Evolutionary conservation across 1,284 basidiomycete genomes (phyloP), one percentile per base, ranked within the genome.

Genomic region (Bondarzewia mesenterica): DNA sequence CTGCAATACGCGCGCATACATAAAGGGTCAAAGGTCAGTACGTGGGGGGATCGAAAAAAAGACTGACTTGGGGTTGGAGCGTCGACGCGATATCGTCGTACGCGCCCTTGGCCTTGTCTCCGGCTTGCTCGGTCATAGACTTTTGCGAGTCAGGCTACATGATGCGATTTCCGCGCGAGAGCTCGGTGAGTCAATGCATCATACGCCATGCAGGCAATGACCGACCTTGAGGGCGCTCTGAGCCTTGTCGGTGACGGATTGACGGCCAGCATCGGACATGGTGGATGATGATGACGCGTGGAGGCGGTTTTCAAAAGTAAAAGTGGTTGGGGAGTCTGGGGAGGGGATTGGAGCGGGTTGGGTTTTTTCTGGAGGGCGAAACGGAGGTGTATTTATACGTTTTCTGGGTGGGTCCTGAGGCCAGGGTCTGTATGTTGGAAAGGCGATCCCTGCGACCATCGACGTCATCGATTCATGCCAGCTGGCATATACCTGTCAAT

Each of bases 1-100:
- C 72, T 74, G 18, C n/a, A 18, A 20, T 35, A 12, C 14, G 29
- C 21, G 10, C 23, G 14, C 43, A 20, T 4, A 25, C 2, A 5
- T 15, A 45, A 21, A 1, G 3, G 43, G 15, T 10, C 6, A 45
- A 6, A 45, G n/a, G 32, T 35, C 39, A 40, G 39, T 16, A 20
- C 15, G 5, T 7, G 23, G 15, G 25, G 15, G n/a, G 8, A 14
- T 27, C 21, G 14, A 21, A 23, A 3, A 22, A 5, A 22, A 7
- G 7, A 42, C 10, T 8, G 42, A 42, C n/a, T 38, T 43, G 48
- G 51, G 38, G 38, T 18, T 46, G 45, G 2, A 39, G 14, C 16
- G 36, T 27, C 20, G 45, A 46, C 21, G 45, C 45, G 21, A 46
- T 14, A 16, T 20, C 20, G 35, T 46, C 45, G 45, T 23, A 46